Evolutionary conservation across 352 stramenopile genomes (phyloP).

Genomic region (Phytopythium mirpurense): DNA sequence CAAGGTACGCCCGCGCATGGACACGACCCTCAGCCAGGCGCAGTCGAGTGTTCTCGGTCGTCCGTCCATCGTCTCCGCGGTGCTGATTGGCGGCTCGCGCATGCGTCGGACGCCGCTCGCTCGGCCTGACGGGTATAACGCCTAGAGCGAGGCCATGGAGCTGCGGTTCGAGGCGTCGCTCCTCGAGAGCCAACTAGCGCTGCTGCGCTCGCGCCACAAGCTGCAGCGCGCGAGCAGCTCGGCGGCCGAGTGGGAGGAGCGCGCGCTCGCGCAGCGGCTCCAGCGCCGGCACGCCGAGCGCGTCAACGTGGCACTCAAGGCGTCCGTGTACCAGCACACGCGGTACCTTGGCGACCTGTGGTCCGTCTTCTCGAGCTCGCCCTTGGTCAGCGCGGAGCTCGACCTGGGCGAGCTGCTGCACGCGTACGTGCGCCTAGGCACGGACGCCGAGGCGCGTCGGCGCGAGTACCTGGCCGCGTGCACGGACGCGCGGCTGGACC

Average conservation of each 20-base stretch:
- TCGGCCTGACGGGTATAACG: no score
- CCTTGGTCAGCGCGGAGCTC: slow-evolving; percentile 7
- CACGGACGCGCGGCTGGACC: slow-evolving; percentile 19
- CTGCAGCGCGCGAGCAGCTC: slow-evolving; percentile 16
- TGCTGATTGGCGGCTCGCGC: no score
- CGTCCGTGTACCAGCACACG: slow-evolving; percentile 20
- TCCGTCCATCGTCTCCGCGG: no score
- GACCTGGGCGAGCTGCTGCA: slow-evolving; percentile 27
- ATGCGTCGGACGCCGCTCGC: no score
- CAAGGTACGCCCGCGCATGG: no score
- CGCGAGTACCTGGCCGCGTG: slow-evolving; percentile 16
- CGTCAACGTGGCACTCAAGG: slow-evolving; percentile 20
- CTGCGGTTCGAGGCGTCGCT: slow-evolving; percentile 32
- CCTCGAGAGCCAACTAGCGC: slow-evolving; percentile 34
- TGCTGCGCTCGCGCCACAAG: slow-evolving; percentile 31
- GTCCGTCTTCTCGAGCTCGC: slow-evolving; percentile 17
- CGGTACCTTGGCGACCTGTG: slow-evolving; percentile 20
- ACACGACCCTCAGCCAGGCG: neutral
- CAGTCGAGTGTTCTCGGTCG: no score
- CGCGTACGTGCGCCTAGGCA: slow-evolving; percentile 17
- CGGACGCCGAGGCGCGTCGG: slow-evolving; percentile 11
- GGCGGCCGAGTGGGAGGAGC: slow-evolving; percentile 35
- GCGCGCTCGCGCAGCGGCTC: slow-evolving; percentile 30
- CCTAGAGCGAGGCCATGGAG: slow-evolving; percentile 23
- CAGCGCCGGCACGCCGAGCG: slow-evolving; percentile 28